These are phyloP conservation scores for Elsinoe ampelina DNA, from an alignment of 2,329 filamentous ascomycete species.

Conservation along the genomic window DNA sequence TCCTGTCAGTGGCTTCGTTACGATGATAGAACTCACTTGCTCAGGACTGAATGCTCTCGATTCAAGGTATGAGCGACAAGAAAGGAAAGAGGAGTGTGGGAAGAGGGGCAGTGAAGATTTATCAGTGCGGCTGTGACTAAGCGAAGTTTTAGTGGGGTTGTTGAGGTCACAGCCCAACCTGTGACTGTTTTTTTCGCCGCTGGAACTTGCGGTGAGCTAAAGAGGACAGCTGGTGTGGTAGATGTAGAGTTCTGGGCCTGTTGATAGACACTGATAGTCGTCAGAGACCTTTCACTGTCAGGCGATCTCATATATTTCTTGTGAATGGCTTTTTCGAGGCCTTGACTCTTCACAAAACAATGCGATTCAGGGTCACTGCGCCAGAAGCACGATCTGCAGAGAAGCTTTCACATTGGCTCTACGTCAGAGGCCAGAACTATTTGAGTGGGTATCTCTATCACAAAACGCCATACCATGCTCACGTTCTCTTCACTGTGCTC, in stretches of 20 bases:
- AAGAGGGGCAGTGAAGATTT: conserved; percentile 17
- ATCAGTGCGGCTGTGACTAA: conserved; percentile 13
- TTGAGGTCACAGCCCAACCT: conserved; percentile 9
- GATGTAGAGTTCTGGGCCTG: not conserved
- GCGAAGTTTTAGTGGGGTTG: conserved; percentile 13
- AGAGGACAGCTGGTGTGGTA: not conserved
- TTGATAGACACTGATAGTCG: not conserved
- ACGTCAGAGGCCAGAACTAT: not conserved
- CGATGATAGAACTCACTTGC: conserved; percentile 13
- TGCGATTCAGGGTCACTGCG: not conserved
- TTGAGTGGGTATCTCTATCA: not conserved
- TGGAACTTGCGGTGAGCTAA: conserved; percentile 5
- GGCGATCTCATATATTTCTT: not conserved
- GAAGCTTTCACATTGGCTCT: not conserved
- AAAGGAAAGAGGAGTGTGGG: conserved; percentile 16
- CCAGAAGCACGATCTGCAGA: not conserved
- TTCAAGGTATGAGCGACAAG: conserved; percentile 21
- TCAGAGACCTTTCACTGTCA: too few species aligned
- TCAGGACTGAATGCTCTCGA: conserved; percentile 22
- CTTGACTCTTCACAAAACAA: not conserved
- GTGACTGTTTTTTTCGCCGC: conserved; percentile 7
- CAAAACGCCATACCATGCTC: not conserved
- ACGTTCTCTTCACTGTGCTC: not conserved
- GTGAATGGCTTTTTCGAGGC: not conserved
- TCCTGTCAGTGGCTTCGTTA: not conserved